These are phyloP conservation scores for Dictyostelium intermedium DNA, from an alignment of 78 protist genomes.

Conservation along the genomic window DNA sequence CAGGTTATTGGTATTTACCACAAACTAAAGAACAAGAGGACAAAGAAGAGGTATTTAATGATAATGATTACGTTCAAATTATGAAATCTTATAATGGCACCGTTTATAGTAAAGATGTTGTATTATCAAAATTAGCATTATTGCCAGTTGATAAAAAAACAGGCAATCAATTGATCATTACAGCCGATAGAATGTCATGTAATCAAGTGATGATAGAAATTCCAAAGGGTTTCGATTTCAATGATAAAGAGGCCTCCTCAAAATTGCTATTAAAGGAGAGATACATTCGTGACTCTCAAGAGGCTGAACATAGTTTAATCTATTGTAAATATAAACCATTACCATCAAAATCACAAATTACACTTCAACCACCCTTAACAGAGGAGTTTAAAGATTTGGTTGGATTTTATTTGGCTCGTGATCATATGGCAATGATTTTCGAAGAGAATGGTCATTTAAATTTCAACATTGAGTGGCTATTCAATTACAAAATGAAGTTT, in stretches of 20 bases:
- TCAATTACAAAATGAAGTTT: conserved; percentile 7
- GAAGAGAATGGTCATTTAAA: conserved; percentile 53
- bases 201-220: background rate
- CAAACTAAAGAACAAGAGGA: background rate
- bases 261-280: background rate
- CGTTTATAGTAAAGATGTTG: background rate
- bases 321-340: background rate
- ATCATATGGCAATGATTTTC: conserved; percentile 39
- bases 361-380: background rate
- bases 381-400: background rate
- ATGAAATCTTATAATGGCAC: conserved; percentile 23
- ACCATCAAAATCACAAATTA: background rate
- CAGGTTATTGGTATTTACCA: conserved; percentile 11
- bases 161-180: background rate
- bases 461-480: conserved; percentile 46
- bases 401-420: conserved; percentile 44
- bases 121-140: background rate
- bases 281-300: background rate
- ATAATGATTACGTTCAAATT: background rate
- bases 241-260: background rate
- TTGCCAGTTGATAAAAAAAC: background rate
- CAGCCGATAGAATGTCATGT: conserved; percentile 30
- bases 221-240: background rate
- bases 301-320: background rate
- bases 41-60: background rate